Base-by-base conservation (phyloP, 805 yeast species). In the Starmerella sp. region DNA sequence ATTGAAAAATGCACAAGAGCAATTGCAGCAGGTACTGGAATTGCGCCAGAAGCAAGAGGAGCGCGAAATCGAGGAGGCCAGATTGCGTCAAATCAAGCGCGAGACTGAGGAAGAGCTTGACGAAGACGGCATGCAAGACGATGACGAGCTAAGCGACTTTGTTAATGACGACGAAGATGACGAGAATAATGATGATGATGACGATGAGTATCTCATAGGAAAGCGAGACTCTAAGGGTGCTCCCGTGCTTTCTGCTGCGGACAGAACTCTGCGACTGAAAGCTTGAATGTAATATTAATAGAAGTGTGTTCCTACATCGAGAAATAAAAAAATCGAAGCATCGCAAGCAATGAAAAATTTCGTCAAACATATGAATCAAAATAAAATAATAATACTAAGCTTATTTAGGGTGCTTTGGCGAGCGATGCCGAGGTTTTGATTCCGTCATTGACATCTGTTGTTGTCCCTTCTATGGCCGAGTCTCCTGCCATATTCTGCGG, bases 131-230 rank as follows among this genome's bases (percentile, higher is more conserved):
- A 46, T 32, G 38, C 43, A 22, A 17, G 32, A 48, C 8, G 43
- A 46, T 22, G 39, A 34, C 47, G 58, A 39, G 46, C 35, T 34
- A 38, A 35, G 47, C 36, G 52, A 41, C 22, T 37, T 14, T n/a
- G 11, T 15, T 39, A 22, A 51, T 7, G 54, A 51, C 31, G 49
- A 51, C 6, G 52, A 41, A 5, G 52, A 47, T 31, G 44, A 31
- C 13, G 55, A 55, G 4, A 38, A 41, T 5, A 54, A 41, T 9
- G 55, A 51, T 7, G 55, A 51, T 15, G 55, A 57, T 35, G 41
- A 17, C 45, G 45, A 42, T 28, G 45, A 34, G 38, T 34, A 28
- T 8, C n/a, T 34, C 7, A n/a, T 7, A 5, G 34, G 11, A n/a
- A 48, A 37, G 38, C 36, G 51, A 17, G 15, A 4, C 14, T 9